phyloP scores from a whole-genome alignment of 805 yeast genomes.

The Candida easanensis region DNA sequence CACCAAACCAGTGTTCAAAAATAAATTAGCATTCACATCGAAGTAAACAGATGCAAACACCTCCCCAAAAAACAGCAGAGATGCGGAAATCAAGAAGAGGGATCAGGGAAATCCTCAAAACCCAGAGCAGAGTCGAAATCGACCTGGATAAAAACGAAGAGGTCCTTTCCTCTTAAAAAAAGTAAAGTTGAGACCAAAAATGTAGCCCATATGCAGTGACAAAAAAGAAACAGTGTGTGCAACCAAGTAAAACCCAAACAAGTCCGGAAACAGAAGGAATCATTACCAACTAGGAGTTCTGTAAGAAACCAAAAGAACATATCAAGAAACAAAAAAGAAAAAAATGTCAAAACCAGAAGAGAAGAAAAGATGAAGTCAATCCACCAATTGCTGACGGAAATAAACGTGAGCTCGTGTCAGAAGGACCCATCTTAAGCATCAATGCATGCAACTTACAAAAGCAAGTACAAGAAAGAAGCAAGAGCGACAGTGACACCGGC shows the following conservation, averaged over 20 bases:
- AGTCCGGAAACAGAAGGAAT: not conserved
- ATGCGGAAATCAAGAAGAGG: no score
- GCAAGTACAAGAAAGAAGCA: slow-evolving; percentile 30
- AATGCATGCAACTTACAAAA: slow-evolving; percentile 22
- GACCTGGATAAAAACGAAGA: no score
- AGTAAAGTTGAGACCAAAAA: no score
- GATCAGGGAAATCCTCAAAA: no score
- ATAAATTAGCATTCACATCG: slow-evolving; percentile 2
- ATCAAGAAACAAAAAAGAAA: not conserved
- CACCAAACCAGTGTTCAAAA: slow-evolving; percentile 6
- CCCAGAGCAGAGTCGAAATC: no score
- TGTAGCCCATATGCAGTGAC: no score
- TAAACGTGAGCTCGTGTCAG: slow-evolving; percentile 9
- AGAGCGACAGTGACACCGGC: slow-evolving; percentile 27
- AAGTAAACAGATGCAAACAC: slow-evolving; percentile 3
- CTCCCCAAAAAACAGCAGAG: slow-evolving; percentile 2
- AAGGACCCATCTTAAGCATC: slow-evolving; percentile 1
- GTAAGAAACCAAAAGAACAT: not conserved
- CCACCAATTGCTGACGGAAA: no score
- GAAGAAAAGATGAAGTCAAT: no score
- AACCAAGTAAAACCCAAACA: no score
- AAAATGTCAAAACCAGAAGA: not conserved
- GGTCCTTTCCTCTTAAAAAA: no score
- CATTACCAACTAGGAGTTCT: not conserved
- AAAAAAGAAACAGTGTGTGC: no score